Base-by-base conservation (phyloP, 2,329 filamentous ascomycete species). In the Colletotrichum simmondsii region DNA sequence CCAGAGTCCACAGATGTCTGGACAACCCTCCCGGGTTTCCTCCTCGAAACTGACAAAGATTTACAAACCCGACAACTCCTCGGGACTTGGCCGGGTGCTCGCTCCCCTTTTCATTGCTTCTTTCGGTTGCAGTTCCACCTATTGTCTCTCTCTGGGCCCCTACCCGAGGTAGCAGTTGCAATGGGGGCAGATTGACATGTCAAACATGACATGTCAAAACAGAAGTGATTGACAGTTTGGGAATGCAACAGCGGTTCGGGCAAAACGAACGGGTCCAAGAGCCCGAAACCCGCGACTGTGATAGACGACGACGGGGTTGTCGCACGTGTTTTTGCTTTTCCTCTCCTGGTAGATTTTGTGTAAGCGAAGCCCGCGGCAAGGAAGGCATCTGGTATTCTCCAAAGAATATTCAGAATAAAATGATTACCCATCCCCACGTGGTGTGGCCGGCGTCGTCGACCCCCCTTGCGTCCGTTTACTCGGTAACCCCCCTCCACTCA, bases 401-500 rank as follows among this genome's bases (percentile, higher is more conserved):
- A 26, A 57, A 32, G 6, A 32, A 42, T n/a, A 11, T 54, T 19
- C 32, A 57, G 5, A 60, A 65, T 72, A 72, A 70, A 70, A 70
- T 28, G 49, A 37, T 57, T 56, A 56, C 61, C 56, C 28, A 54
- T 65, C 60, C 71, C 71, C 61, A 58, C 49, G 66, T 62, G 66
- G 49, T 61, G 56, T 12, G 37, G 5, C 16, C 32, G 46, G 16
- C 28, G 12, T 49, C 46, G 19, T 16, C 35, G 42, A 16, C 42
- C 42, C 42, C 19, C 56, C 61, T 52, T 24, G 35, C 35, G 35
- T 54, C 61, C 67, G 66, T 54, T 57, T 52, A 56, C 22, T 35
- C 57, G 69, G 52, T 62, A 37, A 67, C 49, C 42, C 42, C 65
- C 54, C 58, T 60, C 59, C 52, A 8, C 19, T 42, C 10, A 16